Conservation (phyloP, 2,329 filamentous ascomycete species). For the Colletotrichum sp. region DNA sequence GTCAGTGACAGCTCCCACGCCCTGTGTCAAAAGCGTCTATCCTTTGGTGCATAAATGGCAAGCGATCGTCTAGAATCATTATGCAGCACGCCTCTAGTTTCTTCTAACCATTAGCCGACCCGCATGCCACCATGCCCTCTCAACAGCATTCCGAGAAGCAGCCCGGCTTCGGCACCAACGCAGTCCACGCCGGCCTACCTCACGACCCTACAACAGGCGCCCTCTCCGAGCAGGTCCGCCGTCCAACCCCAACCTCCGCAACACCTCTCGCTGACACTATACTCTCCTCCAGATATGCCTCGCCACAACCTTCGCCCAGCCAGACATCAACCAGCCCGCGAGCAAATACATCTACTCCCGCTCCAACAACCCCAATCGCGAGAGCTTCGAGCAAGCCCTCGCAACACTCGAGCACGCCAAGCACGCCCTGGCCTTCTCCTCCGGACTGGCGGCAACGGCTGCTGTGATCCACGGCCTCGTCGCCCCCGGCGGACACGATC, state of each 20-base stretch:
- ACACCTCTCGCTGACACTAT: background rate
- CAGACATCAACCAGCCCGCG: too few relatives aligned
- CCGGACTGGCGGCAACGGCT: too few relatives aligned
- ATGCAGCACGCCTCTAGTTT: background rate
- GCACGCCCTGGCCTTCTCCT: too few relatives aligned
- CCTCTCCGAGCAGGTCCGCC: background rate
- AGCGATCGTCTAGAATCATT: background rate
- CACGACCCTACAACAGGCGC: background rate
- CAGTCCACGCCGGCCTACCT: background rate
- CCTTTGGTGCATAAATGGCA: background rate
- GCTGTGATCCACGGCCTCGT: too few relatives aligned
- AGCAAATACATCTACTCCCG: too few relatives aligned
- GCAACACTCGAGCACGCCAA: too few relatives aligned
- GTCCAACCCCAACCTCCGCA: background rate
- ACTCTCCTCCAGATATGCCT: background rate
- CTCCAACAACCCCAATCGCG: too few relatives aligned
- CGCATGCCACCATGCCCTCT: background rate
- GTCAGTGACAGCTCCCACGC: background rate
- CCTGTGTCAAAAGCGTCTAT: background rate
- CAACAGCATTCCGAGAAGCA: background rate
- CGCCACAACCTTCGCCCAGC: background rate
- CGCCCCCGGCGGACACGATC: too few relatives aligned
- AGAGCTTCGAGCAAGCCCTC: too few relatives aligned
- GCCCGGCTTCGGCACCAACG: background rate
- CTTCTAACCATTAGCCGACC: fast-evolving